phyloP scores from a whole-genome alignment of 441 rosid species.

The Rhodomyrtus psidioides region DNA sequence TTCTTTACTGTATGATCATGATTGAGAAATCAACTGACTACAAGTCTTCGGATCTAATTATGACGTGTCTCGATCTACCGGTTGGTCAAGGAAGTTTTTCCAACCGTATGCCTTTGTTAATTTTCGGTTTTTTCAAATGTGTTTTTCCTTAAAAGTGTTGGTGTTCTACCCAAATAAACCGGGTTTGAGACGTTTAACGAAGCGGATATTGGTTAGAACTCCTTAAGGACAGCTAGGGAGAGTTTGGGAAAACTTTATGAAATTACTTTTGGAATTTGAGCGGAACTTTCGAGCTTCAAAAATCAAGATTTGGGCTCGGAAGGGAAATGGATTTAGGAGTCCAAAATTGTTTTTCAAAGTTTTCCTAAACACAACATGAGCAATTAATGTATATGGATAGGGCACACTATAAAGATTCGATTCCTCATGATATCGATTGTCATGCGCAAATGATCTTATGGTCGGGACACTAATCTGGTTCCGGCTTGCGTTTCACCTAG shows the following conservation, averaged over 20 bases:
- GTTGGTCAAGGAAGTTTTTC: neutral
- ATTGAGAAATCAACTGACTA: neutral
- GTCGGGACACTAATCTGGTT: neutral
- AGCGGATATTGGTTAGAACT: neutral
- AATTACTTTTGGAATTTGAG: neutral
- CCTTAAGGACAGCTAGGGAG: rapidly evolving
- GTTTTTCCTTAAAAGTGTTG: neutral
- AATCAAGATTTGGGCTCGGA: neutral
- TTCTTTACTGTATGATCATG: neutral
- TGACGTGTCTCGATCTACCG: neutral
- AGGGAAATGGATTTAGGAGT: neutral
- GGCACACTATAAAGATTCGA: neutral
- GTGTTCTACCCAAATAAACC: neutral
- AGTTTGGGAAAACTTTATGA: neutral
- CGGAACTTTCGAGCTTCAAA: neutral
- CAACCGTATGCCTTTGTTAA: neutral
- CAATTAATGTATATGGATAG: neutral
- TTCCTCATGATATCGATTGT: neutral
- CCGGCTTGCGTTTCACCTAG: neutral
- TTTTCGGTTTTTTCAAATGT: neutral
- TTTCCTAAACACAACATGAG: neutral
- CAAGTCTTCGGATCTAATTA: neutral
- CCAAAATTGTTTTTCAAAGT: neutral
- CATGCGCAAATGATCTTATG: neutral
- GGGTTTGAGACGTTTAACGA: neutral